Base-by-base conservation (phyloP, 2,329 filamentous ascomycete genomes). In the Nemania bipapillata region DNA sequence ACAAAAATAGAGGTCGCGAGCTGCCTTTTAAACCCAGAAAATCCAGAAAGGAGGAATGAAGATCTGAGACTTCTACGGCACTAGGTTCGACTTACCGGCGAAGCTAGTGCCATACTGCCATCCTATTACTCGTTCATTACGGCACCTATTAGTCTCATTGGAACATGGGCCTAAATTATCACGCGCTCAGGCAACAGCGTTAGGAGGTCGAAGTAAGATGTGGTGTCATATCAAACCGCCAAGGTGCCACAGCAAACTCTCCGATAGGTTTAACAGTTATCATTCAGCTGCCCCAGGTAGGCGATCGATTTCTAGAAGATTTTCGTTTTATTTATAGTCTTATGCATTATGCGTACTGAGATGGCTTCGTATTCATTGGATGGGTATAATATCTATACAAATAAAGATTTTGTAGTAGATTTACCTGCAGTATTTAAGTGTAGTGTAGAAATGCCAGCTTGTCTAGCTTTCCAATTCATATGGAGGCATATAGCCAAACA, bases 251-350 rank as follows among this genome's bases (percentile, higher is more conserved):
- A 28, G n/a, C 42, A 12, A 42, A 17, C 12, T 32, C 7, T 30
- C 26, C 17, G 8, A 52, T 30, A 52, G 40, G 40, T 45, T 45
- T 45, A 17, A 45, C 40, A 45, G 9, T 17, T 45, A 45, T 45
- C 17, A 45, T 17, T 45, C 40, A 45, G 40, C 40, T 45, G 40
- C 40, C n/a, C 15, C 4, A 45, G 2, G 40, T n/a, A 45, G 40
- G 20, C 20, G 74, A 77, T 76, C 17, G 2, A 70, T 28, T 8
- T n/a, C 17, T 45, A n/a, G 40, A 45, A 45, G 17, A 45, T 45
- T 15, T 45, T 7, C 37, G 11, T 40, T 40, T 40, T 7, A 8
- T 7, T 6, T 40, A 12, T 40, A 3, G 3, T 5, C 17, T 40
- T 40, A 12, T 12, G 4, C 37, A 3, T 8, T 40, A 15, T 6